Base-by-base conservation (phyloP, 495 filamentous ascomycete genomes). In the Choiromyces venosus region DNA sequence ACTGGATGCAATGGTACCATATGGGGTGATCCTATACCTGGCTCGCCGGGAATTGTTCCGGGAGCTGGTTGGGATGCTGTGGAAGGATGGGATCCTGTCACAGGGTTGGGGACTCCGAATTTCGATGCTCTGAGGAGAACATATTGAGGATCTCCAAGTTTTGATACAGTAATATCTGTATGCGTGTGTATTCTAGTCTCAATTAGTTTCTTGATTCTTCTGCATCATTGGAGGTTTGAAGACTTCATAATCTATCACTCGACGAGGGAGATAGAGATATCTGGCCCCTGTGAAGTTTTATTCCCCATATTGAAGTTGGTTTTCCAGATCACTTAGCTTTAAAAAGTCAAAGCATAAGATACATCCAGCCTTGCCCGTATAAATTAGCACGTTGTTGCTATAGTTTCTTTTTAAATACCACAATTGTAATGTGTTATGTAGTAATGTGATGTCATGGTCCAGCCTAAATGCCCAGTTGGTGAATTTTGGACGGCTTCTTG, bases 11-110 rank as follows among this genome's bases (percentile, higher is more conserved):
- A 77, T 33, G 85, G 86, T 0, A 74, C 42, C 10, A 78, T 72
- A 74, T 70, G 80, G 74, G 81, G 83, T 5, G 80, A n/a, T 2
- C 61, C 61, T 3, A 80, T 80, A 42, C 4, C 40, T 0, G 71
- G 77, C 12, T 56, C 64, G n/a, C 56, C 78, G 37, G 69, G 83
- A 0, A 68, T 81, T 18, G 82, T 89, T 16, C 84, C 84, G 0
- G 84, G 86, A 69, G 89, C 89, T 0, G 84, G 87, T 39, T 92
- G 87, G 88, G 88, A 89, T 78, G 87, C 87, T 12, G 86, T 85
- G 0, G 36, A 72, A 8, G 87, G 86, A 4, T 88, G 87, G 87
- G 85, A 86, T 73, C 84, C 84, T 9, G 83, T 85, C 0, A 85
- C 85, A 65, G 85, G 85, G 3, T 77, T 86, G 25, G 85, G 85